Base-by-base conservation (phyloP, 306 rosid species). In the Prunus fruticosa region DNA sequence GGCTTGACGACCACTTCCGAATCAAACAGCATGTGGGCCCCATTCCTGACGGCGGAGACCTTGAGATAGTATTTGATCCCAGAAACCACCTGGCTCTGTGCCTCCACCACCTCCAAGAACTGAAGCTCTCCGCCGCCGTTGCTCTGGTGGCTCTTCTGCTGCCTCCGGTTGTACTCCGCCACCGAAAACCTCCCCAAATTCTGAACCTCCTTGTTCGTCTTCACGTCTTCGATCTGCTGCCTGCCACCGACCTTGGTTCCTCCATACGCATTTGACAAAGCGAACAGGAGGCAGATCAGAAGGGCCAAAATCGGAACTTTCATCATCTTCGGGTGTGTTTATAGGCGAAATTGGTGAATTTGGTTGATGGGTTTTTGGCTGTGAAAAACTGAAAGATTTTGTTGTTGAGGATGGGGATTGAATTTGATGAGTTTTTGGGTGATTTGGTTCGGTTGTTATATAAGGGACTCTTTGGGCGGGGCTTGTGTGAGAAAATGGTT, bases 111-210 rank as follows among this genome's bases (percentile, higher is more conserved):
- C 70, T 85, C 90, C 72, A 22, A 13, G 30, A 93, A 93, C 71
- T 58, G 71, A 76, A 89, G 54, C 79, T 57, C 30, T 34, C 23
- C 76, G 0, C 69, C 86, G 69, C 43, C 30, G 25, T 28, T 76
- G 53, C 28, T n/a, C 71, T 57, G 41, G 14, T 2, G 15, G 57
- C 8, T 43, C 27, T 54, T 54, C 62, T 70, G 28, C 53, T 51
- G 43, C 11, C 69, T 80, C 64, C 80, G 69, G 75, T 89, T 91
- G 73, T 84, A 87, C 84, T 93, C 92, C 78, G 82, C 81, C 78
- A 93, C 98, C n/a, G 96, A 86, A 67, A 93, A 91, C 71, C 72
- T 88, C 66, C 98, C 98, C 11, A 91, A 79, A 65, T 79, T 83
- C 52, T 93, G 98, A 51, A 91, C 91, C 75, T 93, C 88, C 81